A percentile compares a stretch with the other conserved stretches of the same genome.
These are phyloP conservation scores for Trifolium fragiferum DNA, from an alignment of 306 rosid genomes.

Conservation along the genomic window DNA sequence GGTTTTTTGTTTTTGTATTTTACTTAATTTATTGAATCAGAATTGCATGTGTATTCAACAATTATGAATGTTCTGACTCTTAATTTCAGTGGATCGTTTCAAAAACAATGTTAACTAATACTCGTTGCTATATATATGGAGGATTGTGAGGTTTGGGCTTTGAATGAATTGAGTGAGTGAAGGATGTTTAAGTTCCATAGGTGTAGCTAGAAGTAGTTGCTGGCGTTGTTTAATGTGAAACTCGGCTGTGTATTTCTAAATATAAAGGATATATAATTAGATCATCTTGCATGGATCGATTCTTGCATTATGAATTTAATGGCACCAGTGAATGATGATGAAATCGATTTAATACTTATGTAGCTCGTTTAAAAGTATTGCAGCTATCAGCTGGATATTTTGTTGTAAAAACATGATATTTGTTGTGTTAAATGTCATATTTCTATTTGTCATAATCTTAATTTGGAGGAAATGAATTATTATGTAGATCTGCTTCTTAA, in stretches of 20 bases:
- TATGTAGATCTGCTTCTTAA: conserved; percentile 1
- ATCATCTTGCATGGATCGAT: not conserved
- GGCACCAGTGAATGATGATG: not conserved
- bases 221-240: not conserved
- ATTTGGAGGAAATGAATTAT: not conserved
- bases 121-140: not conserved
- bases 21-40: not conserved
- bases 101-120: not conserved
- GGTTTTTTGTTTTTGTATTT: conserved; percentile 22
- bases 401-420: not conserved
- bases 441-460: conserved; percentile 14
- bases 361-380: not conserved
- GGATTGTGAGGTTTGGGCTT: not conserved
- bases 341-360: conserved; percentile 2
- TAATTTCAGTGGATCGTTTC: conserved; percentile 31
- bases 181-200: not conserved
- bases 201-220: conserved; percentile 12
- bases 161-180: not conserved
- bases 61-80: not conserved
- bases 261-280: conserved; percentile 12
- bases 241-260: conserved; percentile 9
- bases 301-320: conserved; percentile 16
- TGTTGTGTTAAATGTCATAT: not conserved
- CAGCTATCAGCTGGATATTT: not conserved
- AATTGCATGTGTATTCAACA: not conserved